Evolutionary conservation across 495 filamentous ascomycete genomes (phyloP), one percentile per base, ranked within the genome.

Genomic region (Chaetomidium leptoderma): DNA sequence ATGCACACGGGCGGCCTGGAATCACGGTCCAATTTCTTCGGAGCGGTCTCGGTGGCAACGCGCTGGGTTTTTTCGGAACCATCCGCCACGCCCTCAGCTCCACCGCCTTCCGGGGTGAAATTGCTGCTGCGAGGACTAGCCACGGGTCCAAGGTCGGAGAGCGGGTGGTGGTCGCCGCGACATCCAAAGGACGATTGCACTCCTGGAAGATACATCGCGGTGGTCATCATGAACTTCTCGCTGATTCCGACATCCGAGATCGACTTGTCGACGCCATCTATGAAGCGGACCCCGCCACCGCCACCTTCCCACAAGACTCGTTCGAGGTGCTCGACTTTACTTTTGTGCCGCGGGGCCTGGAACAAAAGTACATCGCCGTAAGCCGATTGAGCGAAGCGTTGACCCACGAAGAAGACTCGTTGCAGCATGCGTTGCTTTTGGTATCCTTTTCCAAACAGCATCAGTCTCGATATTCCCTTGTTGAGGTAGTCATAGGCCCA

Each of bases 191-290:
- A 21, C 72, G 83, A 29, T 70, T 98, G 14, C 85, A 93, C 56
- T 79, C 85, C 11, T 98, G 93, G 93, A 86, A 89, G 66, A 78
- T 95, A 5, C 89, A 90, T 64, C 87, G 91, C 70, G 86, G 88
- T 35, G 91, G 91, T 27, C 87, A 78, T 37, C 75, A 80, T 56
- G 82, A 84, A 47, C 65, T 75, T 16, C 65, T 85, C 0, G 67
- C 77, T 29, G 81, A 83, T 35, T 60, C 70, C 13, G 75, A 78
- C 52, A 52, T 73, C 21, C 70, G 70, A 36, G 71, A 67, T 23
- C 48, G 61, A 6, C 62, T 78, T 21, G 44, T 74, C 17, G 62
- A 61, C 16, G 69, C 67, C 36, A 42, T 78, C 27, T 66, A 66
- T 23, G 59, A 68, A 21, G 63, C 64, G 24, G 72, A 76, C 45